Percentiles rank a stretch among this genome's conserved stretches.
Evolutionary conservation across 306 rosid genomes (phyloP).

Genomic region (Vigna unguiculata): DNA sequence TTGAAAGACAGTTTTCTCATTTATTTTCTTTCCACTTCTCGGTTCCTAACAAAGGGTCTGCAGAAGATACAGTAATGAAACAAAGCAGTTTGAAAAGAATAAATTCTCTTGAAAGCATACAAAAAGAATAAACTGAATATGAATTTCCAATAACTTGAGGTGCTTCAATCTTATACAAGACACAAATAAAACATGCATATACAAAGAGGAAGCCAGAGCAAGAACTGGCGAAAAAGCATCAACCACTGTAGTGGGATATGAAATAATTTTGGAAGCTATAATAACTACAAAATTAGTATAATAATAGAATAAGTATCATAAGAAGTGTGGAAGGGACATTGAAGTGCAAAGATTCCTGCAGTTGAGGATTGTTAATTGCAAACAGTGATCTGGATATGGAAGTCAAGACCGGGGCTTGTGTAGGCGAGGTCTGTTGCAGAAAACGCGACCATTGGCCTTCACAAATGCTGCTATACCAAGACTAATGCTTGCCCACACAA

Average conservation of each 20-base stretch:
- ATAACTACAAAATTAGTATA: conserved; percentile 34
- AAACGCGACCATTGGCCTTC: conserved; percentile 79
- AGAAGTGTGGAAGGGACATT: conserved; percentile 25
- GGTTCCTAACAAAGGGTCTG: background rate
- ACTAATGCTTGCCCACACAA: conserved; percentile 81
- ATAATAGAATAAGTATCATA: conserved; percentile 44
- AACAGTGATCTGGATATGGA: background rate
- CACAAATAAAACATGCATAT: conserved; percentile 13
- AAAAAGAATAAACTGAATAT: conserved; percentile 16
- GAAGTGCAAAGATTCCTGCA: conserved; percentile 28
- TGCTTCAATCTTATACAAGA: background rate
- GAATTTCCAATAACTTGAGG: conserved; percentile 3
- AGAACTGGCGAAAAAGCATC: conserved; percentile 7
- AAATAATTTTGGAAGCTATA: conserved; percentile 38
- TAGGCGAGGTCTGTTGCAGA: conserved; percentile 83
- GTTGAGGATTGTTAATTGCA: background rate
- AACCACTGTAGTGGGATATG: conserved; percentile 30
- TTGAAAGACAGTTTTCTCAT: too few species aligned
- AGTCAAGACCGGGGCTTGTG: conserved; percentile 67
- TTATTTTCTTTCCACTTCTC: too few species aligned
- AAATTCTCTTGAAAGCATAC: conserved; percentile 13
- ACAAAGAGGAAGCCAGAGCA: conserved; percentile 26
- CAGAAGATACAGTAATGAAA: background rate
- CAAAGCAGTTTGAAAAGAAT: too few species aligned
- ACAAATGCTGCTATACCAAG: conserved; percentile 75